Percentiles rank a stretch among this genome's conserved stretches.
Conservation (phyloP, 495 filamentous ascomycete species). For the Sordaria brevicollis region DNA sequence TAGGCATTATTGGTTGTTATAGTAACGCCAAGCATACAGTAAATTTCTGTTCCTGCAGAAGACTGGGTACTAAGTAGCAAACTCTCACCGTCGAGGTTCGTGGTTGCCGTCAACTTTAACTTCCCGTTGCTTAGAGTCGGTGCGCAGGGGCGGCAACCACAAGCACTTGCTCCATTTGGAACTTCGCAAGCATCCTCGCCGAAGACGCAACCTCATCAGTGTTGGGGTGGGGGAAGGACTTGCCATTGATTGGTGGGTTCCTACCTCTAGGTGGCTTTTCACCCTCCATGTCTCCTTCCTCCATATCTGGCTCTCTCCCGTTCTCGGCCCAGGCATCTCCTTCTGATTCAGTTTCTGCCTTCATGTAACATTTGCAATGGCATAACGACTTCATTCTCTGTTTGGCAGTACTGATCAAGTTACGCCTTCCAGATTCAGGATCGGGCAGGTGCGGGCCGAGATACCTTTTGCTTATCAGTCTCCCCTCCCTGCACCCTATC, state of each 20-base stretch:
- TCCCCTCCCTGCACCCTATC: not conserved
- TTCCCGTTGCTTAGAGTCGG: slow-evolving; percentile 1
- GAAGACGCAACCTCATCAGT: not conserved
- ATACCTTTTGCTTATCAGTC: not conserved
- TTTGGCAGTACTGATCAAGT: not conserved
- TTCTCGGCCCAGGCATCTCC: not conserved
- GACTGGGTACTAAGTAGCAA: not conserved
- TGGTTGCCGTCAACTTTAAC: slow-evolving; percentile 16
- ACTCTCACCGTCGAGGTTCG: not conserved
- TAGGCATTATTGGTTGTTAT: not conserved
- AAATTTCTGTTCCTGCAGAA: not conserved
- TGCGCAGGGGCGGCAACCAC: not conserved
- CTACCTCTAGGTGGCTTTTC: not conserved
- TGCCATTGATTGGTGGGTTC: not conserved
- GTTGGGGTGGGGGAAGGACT: not conserved
- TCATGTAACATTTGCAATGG: too few relatives aligned
- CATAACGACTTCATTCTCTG: not conserved
- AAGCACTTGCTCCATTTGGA: slow-evolving; percentile 5
- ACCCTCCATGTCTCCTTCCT: not conserved
- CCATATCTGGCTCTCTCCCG: not conserved
- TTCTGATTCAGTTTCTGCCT: not conserved
- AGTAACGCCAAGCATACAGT: not conserved
- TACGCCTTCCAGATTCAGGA: not conserved
- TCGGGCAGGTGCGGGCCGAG: not conserved
- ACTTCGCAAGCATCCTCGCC: slow-evolving; percentile 10